Conservation (phyloP, 2,329 filamentous ascomycete species). For the Talaromyces sp. region DNA sequence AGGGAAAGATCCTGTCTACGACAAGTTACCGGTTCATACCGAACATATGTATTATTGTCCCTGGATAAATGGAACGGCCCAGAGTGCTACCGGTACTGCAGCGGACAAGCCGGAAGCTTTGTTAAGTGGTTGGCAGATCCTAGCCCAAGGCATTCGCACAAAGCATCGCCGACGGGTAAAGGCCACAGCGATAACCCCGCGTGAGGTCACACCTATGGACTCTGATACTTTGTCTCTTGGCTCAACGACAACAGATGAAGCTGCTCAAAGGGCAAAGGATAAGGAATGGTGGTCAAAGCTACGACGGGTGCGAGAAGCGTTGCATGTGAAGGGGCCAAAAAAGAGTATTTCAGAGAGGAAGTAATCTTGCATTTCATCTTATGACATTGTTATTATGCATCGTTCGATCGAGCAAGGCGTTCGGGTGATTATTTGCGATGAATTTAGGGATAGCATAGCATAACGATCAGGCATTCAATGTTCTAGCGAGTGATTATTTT, state of each 20-base stretch:
- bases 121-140: slow-evolving; percentile 46
- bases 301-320: slow-evolving; percentile 66
- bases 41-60: slow-evolving; percentile 83
- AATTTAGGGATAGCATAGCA: neutral
- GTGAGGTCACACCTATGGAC: slow-evolving; percentile 28
- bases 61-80: slow-evolving; percentile 65
- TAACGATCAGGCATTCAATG: neutral
- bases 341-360: slow-evolving; percentile 34
- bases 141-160: slow-evolving; percentile 42
- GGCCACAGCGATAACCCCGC: slow-evolving; percentile 14
- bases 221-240: slow-evolving; percentile 24
- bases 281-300: slow-evolving; percentile 41
- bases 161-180: slow-evolving; percentile 34
- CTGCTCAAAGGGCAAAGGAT: slow-evolving; percentile 49
- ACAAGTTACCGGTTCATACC: slow-evolving; percentile 62
- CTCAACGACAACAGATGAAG: slow-evolving; percentile 30
- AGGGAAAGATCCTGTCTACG: slow-evolving; percentile 33
- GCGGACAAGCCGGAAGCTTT: slow-evolving; percentile 31
- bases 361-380: neutral
- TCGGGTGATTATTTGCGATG: neutral
- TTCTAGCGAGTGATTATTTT: neutral
- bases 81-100: slow-evolving; percentile 47
- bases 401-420: slow-evolving; percentile 1
- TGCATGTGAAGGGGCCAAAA: slow-evolving; percentile 62
- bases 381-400: neutral